A percentile compares a stretch with the other conserved stretches of the same genome.
These are phyloP conservation scores for Massariosphaeria phaeospora DNA, from an alignment of 495 filamentous ascomycete species.

Conservation along the genomic window DNA sequence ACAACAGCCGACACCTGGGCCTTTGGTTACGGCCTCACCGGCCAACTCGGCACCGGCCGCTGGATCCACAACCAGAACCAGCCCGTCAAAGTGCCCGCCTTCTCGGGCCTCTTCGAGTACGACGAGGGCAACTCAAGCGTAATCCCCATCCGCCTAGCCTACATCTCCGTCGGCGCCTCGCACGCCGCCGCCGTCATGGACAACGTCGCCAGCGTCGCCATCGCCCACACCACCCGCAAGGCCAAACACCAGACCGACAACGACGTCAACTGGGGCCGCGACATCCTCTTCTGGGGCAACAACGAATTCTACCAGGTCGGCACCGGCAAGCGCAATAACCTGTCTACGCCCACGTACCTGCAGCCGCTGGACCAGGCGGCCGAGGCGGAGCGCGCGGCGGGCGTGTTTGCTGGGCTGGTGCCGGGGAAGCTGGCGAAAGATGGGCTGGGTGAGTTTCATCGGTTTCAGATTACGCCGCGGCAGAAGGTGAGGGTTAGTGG, in stretches of 20 bases:
- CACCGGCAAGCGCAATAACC: slow-evolving; percentile 81
- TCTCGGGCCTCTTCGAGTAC: slow-evolving; percentile 80
- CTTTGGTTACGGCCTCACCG: slow-evolving; percentile 79
- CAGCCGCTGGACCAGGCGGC: slow-evolving; percentile 57
- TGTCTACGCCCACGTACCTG: slow-evolving; percentile 68
- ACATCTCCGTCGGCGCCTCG: slow-evolving; percentile 67
- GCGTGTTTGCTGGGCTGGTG: background rate
- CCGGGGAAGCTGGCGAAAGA: slow-evolving; percentile 44
- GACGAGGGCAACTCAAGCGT: slow-evolving; percentile 63
- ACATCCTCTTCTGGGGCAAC: slow-evolving; percentile 87
- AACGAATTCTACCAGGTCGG: slow-evolving; percentile 93
- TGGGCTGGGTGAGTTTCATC: slow-evolving; percentile 63
- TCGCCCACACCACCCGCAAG: slow-evolving; percentile 39
- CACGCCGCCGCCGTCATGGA: slow-evolving; percentile 77
- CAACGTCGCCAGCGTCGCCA: slow-evolving; percentile 63
- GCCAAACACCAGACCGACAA: slow-evolving; percentile 42
- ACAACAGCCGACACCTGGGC: slow-evolving; percentile 74
- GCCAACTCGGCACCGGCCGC: slow-evolving; percentile 74
- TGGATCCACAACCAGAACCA: slow-evolving; percentile 83
- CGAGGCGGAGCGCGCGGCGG: slow-evolving; percentile 42
- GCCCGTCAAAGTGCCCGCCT: slow-evolving; percentile 74
- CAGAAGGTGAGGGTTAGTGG: slow-evolving; percentile 60
- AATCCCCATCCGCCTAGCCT: slow-evolving; percentile 69
- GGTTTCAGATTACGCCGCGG: slow-evolving; percentile 81
- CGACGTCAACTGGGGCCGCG: slow-evolving; percentile 76